Evolutionary conservation across 768 basidiomycete genomes (phyloP), one percentile per base, ranked within the genome.

Genomic region (Auricularia heimuer): DNA sequence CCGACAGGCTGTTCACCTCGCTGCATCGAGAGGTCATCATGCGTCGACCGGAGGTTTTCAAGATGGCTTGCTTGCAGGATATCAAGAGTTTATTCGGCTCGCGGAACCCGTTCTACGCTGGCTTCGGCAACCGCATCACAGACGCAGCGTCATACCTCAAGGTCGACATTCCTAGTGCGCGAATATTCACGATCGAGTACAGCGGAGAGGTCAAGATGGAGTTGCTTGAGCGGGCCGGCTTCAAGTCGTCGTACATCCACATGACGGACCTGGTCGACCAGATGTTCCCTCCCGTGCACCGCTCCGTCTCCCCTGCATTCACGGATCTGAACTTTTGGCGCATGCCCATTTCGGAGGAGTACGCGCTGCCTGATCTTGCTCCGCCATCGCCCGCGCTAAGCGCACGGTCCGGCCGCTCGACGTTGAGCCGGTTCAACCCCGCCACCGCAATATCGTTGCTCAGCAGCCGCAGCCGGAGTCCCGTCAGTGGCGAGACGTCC

Each of bases 181-280:
- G 94, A 58, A 98, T 98, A 71, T 99, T 98, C 71, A 98, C 97
- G 1, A 81, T 98, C 67, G 95, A 98, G 71, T 92, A 92, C 45
- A 81, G 85, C 34, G 94, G 96, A 7, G 94, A 95, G 70, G 95
- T 99, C 64, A 97, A 95, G 81, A 90, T 96, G 82, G 96, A 98
- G 77, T 79, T 99, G 60, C 79, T 98, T n/a, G 94, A 96, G 72
- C 79, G 97, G 47, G 94, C 95, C 1, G 97, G 97, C 1, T 97
- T 98, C 78, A 97, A 95, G 73, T 96, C 94, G 18, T 94, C 92
- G 87, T 95, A 98, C 75, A 98, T 98, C 66, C 92, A 95, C 73
- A 95, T 98, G 93, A 96, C 95, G 7, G 95, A 98, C 74, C 84
- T 99, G n/a, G 97, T 99, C 16, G 95, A 99, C 77, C 95, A 97